These are phyloP conservation scores for Ceratobasidium sp. DNA, from an alignment of 1,284 basidiomycete genomes.

Conservation along the genomic window DNA sequence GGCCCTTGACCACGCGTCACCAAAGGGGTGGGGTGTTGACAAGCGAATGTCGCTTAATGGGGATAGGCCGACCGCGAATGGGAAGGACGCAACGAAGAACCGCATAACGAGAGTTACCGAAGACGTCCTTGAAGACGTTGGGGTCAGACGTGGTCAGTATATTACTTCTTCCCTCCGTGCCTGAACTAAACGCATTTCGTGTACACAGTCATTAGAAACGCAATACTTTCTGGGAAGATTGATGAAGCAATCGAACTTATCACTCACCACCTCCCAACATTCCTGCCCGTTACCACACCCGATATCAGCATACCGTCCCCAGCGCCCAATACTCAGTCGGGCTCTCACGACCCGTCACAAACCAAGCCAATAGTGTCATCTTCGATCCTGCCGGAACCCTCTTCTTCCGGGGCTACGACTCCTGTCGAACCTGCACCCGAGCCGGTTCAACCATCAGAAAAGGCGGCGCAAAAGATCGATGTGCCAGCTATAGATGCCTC, in stretches of 20 bases:
- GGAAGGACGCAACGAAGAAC: not conserved
- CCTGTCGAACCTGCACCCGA: conserved; percentile 13
- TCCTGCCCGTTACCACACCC: conserved; percentile 9
- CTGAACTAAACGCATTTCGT: not conserved
- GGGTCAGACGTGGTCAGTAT: conserved; percentile 24
- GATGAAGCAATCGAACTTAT: conserved; percentile 24
- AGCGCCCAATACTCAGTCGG: not conserved
- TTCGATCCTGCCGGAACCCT: not conserved
- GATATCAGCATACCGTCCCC: not conserved
- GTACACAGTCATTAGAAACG: conserved; percentile 16
- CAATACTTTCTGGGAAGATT: conserved; percentile 22
- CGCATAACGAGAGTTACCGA: not conserved
- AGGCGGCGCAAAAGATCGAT: conserved; percentile 12
- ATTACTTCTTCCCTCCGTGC: not conserved
- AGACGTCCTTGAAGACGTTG: conserved; percentile 8
- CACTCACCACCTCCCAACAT: conserved; percentile 19
- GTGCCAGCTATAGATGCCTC: not conserved
- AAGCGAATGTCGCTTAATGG: not conserved
- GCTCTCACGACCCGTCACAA: conserved; percentile 27
- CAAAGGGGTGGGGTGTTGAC: not conserved
- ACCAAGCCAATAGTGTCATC: not conserved
- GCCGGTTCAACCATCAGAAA: not conserved
- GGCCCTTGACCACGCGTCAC: conserved; percentile 20
- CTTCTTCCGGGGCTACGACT: conserved; percentile 14
- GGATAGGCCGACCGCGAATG: not conserved